Evolutionary conservation across 108 stramenopile genomes (phyloP).

Genomic region (Epipyxis sp.): DNA sequence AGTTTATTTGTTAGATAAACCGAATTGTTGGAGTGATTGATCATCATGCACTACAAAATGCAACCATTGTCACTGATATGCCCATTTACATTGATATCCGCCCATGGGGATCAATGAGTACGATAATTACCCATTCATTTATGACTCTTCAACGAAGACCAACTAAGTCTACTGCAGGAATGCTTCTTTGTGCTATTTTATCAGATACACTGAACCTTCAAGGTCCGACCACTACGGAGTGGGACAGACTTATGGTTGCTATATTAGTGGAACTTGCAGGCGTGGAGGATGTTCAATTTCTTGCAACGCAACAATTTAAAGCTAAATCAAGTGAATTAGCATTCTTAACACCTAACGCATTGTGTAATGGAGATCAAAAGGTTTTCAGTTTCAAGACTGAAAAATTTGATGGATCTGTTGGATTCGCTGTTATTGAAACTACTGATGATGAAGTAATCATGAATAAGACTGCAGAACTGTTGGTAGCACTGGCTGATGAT

Average conservation of each 20-base stretch:
- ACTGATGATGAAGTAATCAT: slow-evolving; percentile 59
- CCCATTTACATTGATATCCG: slow-evolving; percentile 75
- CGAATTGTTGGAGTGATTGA: slow-evolving; percentile 70
- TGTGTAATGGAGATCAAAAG: slow-evolving; percentile 65
- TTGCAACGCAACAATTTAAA: slow-evolving; percentile 66
- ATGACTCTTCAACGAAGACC: slow-evolving; percentile 51
- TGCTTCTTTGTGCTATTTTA: slow-evolving; percentile 67
- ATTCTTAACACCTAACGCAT: slow-evolving; percentile 33
- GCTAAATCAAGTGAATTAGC: slow-evolving; percentile 56
- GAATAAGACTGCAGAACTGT: slow-evolving; percentile 21
- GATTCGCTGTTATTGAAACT: slow-evolving; percentile 72
- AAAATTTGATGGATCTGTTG: slow-evolving; percentile 54
- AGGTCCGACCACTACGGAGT: slow-evolving; percentile 70
- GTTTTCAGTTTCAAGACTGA: slow-evolving; percentile 52
- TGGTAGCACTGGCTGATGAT: slow-evolving; percentile 22
- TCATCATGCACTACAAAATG: slow-evolving; percentile 71
- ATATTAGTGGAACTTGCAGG: slow-evolving; percentile 60
- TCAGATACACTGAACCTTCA: slow-evolving; percentile 68
- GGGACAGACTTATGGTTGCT: slow-evolving; percentile 67
- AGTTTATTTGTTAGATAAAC: slow-evolving; percentile 32
- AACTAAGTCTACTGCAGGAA: slow-evolving; percentile 50
- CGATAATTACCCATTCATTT: slow-evolving; percentile 68
- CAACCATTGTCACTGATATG: slow-evolving; percentile 66
- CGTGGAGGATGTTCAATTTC: slow-evolving; percentile 60
- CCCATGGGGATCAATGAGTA: slow-evolving; percentile 66